Conservation (phyloP, 768 basidiomycete species). For the Amanita polypyramis region DNA sequence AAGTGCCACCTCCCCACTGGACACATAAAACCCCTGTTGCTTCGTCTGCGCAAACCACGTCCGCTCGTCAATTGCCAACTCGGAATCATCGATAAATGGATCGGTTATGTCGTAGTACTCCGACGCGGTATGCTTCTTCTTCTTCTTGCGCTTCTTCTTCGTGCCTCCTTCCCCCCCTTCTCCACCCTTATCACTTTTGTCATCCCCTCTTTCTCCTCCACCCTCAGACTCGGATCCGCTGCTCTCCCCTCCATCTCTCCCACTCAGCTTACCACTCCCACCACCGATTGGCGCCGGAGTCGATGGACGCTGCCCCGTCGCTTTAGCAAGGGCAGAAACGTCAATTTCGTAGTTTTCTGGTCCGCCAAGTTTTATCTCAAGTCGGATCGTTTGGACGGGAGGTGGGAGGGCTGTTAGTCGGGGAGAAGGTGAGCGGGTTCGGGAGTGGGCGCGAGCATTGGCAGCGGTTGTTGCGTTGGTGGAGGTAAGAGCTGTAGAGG, state of each 20-base stretch:
- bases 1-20: conserved; percentile 77
- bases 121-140: conserved; percentile 38
- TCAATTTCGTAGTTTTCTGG: conserved; percentile 70
- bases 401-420: conserved; percentile 12
- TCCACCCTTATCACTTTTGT: conserved; percentile 28
- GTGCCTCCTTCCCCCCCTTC: conserved; percentile 29
- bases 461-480: neutral
- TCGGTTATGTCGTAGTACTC: conserved; percentile 90
- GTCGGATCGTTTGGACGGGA: conserved; percentile 52
- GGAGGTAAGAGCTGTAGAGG: conserved; percentile 5
- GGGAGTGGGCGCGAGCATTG: neutral
- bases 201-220: conserved; percentile 14
- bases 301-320: conserved; percentile 51
- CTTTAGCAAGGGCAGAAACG: conserved; percentile 44
- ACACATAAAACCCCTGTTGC: conserved; percentile 90
- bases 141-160: conserved; percentile 27
- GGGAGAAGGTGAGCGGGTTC: neutral
- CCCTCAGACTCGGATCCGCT: conserved; percentile 23
- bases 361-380: conserved; percentile 62
- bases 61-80: conserved; percentile 82
- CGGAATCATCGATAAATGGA: conserved; percentile 97
- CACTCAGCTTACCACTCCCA: conserved; percentile 21
- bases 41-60: conserved; percentile 87
- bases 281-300: conserved; percentile 27
- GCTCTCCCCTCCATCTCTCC: conserved; percentile 18